Evolutionary conservation across 352 stramenopile species (phyloP).

Genomic region (Pythium scleroteichum): DNA sequence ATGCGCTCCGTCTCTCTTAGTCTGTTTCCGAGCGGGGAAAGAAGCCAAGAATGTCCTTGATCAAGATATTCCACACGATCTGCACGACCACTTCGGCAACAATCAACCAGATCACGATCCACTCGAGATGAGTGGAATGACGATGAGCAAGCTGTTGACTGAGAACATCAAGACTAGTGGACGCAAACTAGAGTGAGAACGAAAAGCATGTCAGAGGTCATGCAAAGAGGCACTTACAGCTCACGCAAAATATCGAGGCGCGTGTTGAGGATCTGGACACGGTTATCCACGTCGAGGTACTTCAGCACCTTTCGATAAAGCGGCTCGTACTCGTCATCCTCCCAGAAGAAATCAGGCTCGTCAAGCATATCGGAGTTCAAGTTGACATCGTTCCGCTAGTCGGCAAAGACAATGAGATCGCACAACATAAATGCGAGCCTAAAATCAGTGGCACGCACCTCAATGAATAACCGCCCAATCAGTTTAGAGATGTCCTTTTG

Average conservation of each 20-base stretch:
- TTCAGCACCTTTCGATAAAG: constrained; percentile 91
- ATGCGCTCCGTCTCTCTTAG: neutral
- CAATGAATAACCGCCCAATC: constrained; percentile 90
- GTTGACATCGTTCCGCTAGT: constrained; percentile 91
- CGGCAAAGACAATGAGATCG: constrained; percentile 7
- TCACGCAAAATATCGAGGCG: constrained; percentile 92
- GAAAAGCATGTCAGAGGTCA: no score
- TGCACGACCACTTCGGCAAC: constrained; percentile 89
- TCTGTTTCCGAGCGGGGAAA: constrained; percentile 61
- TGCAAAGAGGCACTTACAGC: constrained; percentile 51
- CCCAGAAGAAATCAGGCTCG: constrained; percentile 95
- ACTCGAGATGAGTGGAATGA: constrained; percentile 90
- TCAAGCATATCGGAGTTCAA: constrained; percentile 94
- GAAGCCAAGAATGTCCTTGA: constrained; percentile 89
- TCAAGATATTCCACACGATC: constrained; percentile 87
- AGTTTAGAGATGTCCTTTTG: constrained; percentile 91
- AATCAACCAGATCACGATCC: constrained; percentile 95
- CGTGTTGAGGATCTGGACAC: constrained; percentile 93
- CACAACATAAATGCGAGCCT: neutral
- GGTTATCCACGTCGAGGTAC: constrained; percentile 92
- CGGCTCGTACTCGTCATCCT: constrained; percentile 92
- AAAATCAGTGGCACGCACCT: constrained; percentile 33
- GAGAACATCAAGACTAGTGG: constrained; percentile 90
- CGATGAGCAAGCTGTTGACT: constrained; percentile 90
- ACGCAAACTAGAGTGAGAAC: no score